Evolutionary conservation across 768 basidiomycete species (phyloP), one percentile per base, ranked within the genome.

Genomic region (Trametes sanguinea): DNA sequence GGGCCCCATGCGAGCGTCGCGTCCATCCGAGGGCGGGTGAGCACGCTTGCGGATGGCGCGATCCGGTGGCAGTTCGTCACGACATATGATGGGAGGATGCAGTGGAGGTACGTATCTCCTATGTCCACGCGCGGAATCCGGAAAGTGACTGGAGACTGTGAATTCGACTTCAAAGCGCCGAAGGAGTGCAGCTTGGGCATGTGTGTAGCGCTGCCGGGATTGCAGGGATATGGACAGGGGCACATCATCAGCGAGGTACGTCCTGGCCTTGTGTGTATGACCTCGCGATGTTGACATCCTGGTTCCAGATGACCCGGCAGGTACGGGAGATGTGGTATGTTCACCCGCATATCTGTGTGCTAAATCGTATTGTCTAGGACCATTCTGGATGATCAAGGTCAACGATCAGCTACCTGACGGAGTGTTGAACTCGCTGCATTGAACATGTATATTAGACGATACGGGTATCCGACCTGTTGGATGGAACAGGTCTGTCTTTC

Each of bases 301-400:
- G 13, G 51, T 10, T 35, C n/a, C 55, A 84, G 85, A 80, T 40
- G 89, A 90, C 69, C 88, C 87, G 30, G 83, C 81, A 53, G 88
- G 87, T 89, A 70, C 64, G 83, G 62, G 4, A 0, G 13, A 7
- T 14, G 13, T n/a, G 42, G 13, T 16, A n/a, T 27, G 43, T 39
- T 39, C 32, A 30, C 17, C 29, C 47, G 61, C 7, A 51, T 45
- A 14, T 64, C 22, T 17, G 10, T 44, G 52, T 55, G 60, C 30
- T 54, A 7, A 13, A 32, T 56, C 52, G 50, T 33, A 10, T 35
- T 27, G 10, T 22, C 22, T 65, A 88, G 87, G 87, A 45, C 87
- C 88, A 2, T 89, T 88, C 69, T 89, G 87, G 88, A 76, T 89
- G 65, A 87, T 85, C 81, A 87, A 87, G 72, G 82, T 83, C 2